Evolutionary conservation across 2,329 filamentous ascomycete species (phyloP), one percentile per base, ranked within the genome.

Genomic region (Metarhizium humberi): DNA sequence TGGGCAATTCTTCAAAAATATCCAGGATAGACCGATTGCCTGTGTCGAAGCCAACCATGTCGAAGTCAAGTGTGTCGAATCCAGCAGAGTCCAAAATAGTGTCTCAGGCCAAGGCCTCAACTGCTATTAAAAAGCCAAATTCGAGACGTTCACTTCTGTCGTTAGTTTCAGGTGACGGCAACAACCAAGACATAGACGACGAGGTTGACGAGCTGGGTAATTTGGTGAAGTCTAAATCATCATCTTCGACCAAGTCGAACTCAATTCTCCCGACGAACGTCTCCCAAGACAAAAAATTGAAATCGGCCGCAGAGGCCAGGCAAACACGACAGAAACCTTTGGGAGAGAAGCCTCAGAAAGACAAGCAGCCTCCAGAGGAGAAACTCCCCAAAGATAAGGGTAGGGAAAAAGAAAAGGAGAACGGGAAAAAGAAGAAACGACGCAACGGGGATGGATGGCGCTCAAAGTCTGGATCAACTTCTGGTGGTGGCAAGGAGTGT

Each of bases 401-500:
- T 29, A 47, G 29, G 7, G 25, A n/a, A 30, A 18, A 61, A 62
- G 13, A 54, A 58, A 18, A 60, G 54, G 20, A 45, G 55, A 36
- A 29, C 20, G 53, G 45, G 50, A 55, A 40, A 16, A 47, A 43
- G 38, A 52, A 55, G 40, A 55, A 52, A 38, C 50, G 56, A 25
- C 56, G 56, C 11, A 51, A 54, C 25, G 38, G 53, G n/a, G 47
- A 55, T n/a, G 50, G 48, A 6, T 58, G 57, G 16, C 57, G 60
- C 45, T 48, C 45, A 48, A 48, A 48, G 13, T 45, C 42, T 7
- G 16, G 6, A 70, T 59, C 78, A 10, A 78, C 79, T 0, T 74
- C 78, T 2, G 79, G 79, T 1, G 74, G 75, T 14, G 60, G 73
- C 60, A 70, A 77, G 52, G 71, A 71, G 14, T 85, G 82, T 56